Percentiles rank a stretch among this genome's conserved stretches.
phyloP scores from a whole-genome alignment of 345 rosid genomes.

The Limnanthes douglasii region DNA sequence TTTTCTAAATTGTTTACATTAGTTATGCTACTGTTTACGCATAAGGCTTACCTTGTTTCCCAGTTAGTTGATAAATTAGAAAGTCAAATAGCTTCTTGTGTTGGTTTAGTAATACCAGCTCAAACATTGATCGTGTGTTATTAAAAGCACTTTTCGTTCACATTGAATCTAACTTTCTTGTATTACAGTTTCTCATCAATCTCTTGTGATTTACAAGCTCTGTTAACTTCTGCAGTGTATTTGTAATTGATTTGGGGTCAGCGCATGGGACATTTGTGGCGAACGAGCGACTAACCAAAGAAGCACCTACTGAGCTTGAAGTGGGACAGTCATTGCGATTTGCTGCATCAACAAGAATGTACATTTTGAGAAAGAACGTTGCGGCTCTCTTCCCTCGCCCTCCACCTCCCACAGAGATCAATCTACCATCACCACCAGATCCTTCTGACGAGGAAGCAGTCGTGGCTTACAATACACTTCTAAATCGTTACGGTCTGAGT shows the following conservation, averaged over 20 bases:
- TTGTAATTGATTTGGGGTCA: slow-evolving; percentile 61
- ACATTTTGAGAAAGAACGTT: slow-evolving; percentile 59
- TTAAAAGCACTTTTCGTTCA: no score
- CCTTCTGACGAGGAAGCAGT: slow-evolving; percentile 79
- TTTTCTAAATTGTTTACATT: no score
- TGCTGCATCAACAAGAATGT: slow-evolving; percentile 85
- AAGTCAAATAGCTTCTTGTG: no score
- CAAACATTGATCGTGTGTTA: no score
- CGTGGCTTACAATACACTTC: slow-evolving; percentile 65
- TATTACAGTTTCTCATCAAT: not conserved
- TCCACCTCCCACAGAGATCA: slow-evolving; percentile 46
- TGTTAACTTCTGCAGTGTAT: slow-evolving; percentile 26
- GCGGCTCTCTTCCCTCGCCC: slow-evolving; percentile 71
- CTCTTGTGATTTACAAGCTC: not conserved
- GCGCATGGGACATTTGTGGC: slow-evolving; percentile 67
- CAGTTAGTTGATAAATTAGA: no score
- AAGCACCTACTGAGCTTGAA: slow-evolving; percentile 62
- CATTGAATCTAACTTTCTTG: slow-evolving; percentile 12
- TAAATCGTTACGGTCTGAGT: slow-evolving; percentile 61
- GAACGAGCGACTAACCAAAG: slow-evolving; percentile 66
- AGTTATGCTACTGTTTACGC: no score
- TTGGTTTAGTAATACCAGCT: no score
- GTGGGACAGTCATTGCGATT: slow-evolving; percentile 79
- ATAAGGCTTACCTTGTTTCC: no score
- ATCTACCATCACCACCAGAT: slow-evolving; percentile 63